Percentiles rank a stretch among this genome's conserved stretches.
phyloP scores from a whole-genome alignment of 306 rosid species.

The Alnus rubra region DNA sequence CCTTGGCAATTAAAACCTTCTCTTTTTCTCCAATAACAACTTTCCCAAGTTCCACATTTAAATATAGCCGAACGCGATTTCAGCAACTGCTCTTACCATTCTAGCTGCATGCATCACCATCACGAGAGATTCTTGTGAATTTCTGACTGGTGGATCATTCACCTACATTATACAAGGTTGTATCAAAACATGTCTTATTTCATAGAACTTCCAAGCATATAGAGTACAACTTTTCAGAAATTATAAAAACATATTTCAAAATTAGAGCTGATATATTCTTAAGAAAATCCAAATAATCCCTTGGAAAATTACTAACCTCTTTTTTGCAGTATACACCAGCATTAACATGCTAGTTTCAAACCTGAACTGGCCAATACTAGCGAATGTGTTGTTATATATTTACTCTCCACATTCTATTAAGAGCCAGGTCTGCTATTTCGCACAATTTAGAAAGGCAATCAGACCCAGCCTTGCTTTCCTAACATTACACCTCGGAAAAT shows the following conservation, averaged over 20 bases:
- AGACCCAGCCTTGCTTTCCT: too few relatives aligned
- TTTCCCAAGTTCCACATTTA: not conserved
- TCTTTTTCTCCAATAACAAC: not conserved
- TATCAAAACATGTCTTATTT: conserved; percentile 5
- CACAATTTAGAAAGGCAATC: not conserved
- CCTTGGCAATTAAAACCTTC: not conserved
- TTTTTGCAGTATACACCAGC: not conserved
- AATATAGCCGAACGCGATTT: not conserved
- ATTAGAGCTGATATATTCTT: not conserved
- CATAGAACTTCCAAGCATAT: not conserved
- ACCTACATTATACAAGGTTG: conserved; percentile 47
- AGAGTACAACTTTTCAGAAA: not conserved
- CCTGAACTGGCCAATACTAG: not conserved
- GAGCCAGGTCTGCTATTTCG: not conserved
- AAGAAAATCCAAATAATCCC: too few relatives aligned
- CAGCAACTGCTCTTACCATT: conserved; percentile 49
- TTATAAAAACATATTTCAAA: conserved; percentile 6
- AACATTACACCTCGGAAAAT: not conserved
- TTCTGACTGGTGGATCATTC: conserved; percentile 82
- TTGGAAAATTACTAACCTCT: not conserved
- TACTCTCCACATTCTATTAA: not conserved
- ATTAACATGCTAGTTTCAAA: not conserved
- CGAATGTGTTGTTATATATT: not conserved
- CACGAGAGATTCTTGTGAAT: conserved; percentile 90
- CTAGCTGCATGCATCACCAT: conserved; percentile 91